Conservation (phyloP, 805 yeast species). For the Pachysolen tannophilus region DNA sequence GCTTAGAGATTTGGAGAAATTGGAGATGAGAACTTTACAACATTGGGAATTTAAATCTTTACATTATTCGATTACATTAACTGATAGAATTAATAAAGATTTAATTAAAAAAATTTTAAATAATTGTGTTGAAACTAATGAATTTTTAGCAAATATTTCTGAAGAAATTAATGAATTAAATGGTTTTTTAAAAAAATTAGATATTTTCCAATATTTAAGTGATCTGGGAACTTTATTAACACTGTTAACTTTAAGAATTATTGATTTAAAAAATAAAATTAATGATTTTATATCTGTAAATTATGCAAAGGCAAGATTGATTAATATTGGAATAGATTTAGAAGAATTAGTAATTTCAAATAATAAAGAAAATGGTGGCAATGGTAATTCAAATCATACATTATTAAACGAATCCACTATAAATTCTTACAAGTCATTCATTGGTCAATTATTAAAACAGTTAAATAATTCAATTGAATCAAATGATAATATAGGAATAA, state of each 20-base stretch:
- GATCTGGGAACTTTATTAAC: slow-evolving; percentile 46
- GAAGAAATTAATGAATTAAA: slow-evolving; percentile 40
- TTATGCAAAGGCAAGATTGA: slow-evolving; percentile 58
- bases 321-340: slow-evolving; percentile 56
- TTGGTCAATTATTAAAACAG: slow-evolving; percentile 49
- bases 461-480: slow-evolving; percentile 44
- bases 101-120: slow-evolving; percentile 46
- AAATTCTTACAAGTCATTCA: slow-evolving; percentile 48
- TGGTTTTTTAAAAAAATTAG: slow-evolving; percentile 28
- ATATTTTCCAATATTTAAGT: slow-evolving; percentile 39
- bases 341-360: slow-evolving; percentile 28
- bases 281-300: slow-evolving; percentile 46
- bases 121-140: slow-evolving; percentile 40
- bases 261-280: slow-evolving; percentile 42
- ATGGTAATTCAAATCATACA: slow-evolving; percentile 14
- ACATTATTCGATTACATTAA: slow-evolving; percentile 27
- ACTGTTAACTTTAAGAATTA: slow-evolving; percentile 33
- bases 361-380: slow-evolving; percentile 9
- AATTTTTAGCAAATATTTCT: slow-evolving; percentile 31
- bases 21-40: slow-evolving; percentile 35
- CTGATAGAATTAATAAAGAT: slow-evolving; percentile 40
- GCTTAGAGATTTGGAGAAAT: slow-evolving; percentile 40
- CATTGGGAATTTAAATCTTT: slow-evolving; percentile 51
- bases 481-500: slow-evolving; percentile 48
- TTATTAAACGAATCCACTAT: slow-evolving; percentile 36